A percentile compares a stretch with the other conserved stretches of the same genome.
Evolutionary conservation across 306 rosid species (phyloP).

Genomic region (Cercis canadensis): DNA sequence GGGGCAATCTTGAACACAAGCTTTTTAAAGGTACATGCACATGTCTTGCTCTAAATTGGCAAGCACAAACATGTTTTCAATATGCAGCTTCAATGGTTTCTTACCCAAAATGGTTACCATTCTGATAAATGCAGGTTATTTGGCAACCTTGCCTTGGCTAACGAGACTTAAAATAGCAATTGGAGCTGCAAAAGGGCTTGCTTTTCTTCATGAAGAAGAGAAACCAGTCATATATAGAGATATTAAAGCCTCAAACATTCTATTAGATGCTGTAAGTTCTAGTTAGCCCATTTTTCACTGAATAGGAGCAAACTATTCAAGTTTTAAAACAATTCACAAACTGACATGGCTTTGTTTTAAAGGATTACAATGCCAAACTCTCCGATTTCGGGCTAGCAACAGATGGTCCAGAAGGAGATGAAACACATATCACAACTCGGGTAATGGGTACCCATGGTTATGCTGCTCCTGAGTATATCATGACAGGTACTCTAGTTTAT

Average conservation of each 20-base stretch:
- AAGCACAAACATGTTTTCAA: background rate
- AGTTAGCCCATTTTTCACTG: constrained; percentile 12
- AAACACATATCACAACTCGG: constrained; percentile 65
- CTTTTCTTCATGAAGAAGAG: constrained; percentile 87
- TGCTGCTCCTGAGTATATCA: constrained; percentile 92
- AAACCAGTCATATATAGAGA: constrained; percentile 86
- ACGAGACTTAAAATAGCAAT: constrained; percentile 83
- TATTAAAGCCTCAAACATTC: constrained; percentile 84
- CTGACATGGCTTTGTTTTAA: constrained; percentile 22
- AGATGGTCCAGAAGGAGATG: constrained; percentile 76
- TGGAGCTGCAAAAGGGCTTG: constrained; percentile 90
- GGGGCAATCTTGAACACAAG: constrained; percentile 73
- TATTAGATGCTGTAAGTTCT: constrained; percentile 65
- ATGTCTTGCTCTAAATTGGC: background rate
- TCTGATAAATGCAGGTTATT: constrained; percentile 62
- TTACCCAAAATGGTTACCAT: constrained; percentile 8
- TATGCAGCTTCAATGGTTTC: background rate
- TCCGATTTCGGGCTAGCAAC: constrained; percentile 94
- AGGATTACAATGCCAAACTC: constrained; percentile 84
- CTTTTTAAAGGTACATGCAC: constrained; percentile 63
- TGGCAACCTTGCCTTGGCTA: constrained; percentile 87
- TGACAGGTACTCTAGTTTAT: constrained; percentile 60
- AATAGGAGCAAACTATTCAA: background rate
- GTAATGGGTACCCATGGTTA: constrained; percentile 95
- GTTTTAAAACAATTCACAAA: background rate